Percentiles rank a stretch among this genome's conserved stretches.
phyloP scores from a whole-genome alignment of 257 asterid species.

The Solanum pennellii region DNA sequence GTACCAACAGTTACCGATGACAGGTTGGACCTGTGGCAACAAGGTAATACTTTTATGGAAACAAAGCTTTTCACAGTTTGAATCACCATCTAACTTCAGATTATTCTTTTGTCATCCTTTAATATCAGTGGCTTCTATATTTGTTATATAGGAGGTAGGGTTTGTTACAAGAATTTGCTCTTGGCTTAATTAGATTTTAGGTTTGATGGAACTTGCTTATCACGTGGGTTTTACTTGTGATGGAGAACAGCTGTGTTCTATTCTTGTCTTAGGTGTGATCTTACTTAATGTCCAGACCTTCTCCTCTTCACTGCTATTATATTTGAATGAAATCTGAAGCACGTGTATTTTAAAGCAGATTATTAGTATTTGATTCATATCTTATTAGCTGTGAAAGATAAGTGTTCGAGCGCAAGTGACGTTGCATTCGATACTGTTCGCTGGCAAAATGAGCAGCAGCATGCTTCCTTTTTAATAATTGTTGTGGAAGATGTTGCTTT shows the following conservation, averaged over 20 bases:
- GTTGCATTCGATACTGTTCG: not conserved
- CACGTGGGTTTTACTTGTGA: not conserved
- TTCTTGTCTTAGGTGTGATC: not conserved
- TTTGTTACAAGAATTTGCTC: not conserved
- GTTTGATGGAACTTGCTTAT: not conserved
- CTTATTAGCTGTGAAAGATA: not conserved
- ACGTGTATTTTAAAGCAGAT: not conserved
- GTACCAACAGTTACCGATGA: constrained; percentile 89
- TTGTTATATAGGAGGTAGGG: not conserved
- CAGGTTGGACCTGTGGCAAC: constrained; percentile 80
- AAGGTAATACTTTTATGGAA: constrained; percentile 40
- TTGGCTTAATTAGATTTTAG: not conserved
- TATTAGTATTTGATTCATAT: not conserved
- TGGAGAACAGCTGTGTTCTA: not conserved
- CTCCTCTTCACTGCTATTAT: not conserved
- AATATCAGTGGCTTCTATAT: not conserved
- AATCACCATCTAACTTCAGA: not conserved
- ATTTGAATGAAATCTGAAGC: not conserved
- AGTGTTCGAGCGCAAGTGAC: not conserved
- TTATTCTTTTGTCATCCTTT: not conserved
- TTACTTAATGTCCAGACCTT: not conserved
- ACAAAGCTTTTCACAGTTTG: constrained; percentile 2
- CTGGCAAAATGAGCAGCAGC: not conserved
- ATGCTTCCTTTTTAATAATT: not conserved
- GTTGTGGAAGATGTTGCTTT: not conserved